A percentile compares a stretch with the other conserved stretches of the same genome.
Conservation (phyloP, 2,329 filamentous ascomycete species). For the Stemphylium vesicarium region DNA sequence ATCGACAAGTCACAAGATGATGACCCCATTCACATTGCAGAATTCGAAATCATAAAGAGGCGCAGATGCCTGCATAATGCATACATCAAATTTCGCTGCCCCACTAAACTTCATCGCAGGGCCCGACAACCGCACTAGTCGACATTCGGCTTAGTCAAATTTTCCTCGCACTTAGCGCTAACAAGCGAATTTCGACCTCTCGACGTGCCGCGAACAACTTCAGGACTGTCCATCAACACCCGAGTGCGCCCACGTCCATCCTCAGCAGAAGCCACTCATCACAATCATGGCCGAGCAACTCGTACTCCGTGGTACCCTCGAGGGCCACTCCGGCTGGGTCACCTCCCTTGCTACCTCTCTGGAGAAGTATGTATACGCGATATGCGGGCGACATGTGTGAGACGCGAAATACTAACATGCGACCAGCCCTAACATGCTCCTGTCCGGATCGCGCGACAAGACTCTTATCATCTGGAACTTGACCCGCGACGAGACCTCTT, state of each 20-base stretch:
- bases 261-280: slow-evolving; percentile 45
- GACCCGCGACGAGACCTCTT: slow-evolving; percentile 96
- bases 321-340: slow-evolving; percentile 99
- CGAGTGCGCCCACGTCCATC: slow-evolving; percentile 42
- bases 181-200: slow-evolving; percentile 14
- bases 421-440: slow-evolving; percentile 95
- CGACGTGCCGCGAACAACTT: slow-evolving; percentile 24
- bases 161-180: not conserved
- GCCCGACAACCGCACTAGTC: slow-evolving; percentile 3
- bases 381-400: slow-evolving; percentile 3
- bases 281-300: slow-evolving; percentile 85
- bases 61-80: not conserved
- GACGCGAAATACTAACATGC: slow-evolving; percentile 41
- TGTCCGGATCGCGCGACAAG: slow-evolving; percentile 97
- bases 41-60: too few species aligned
- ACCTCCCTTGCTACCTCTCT: slow-evolving; percentile 97
- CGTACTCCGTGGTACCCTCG: slow-evolving; percentile 94
- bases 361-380: slow-evolving; percentile 74
- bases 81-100: not conserved
- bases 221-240: slow-evolving; percentile 33
- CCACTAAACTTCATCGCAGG: not conserved
- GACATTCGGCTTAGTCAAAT: slow-evolving; percentile 6
- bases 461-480: slow-evolving; percentile 99
- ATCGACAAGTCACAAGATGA: too few species aligned
- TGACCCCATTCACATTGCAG: too few species aligned